phyloP scores from a whole-genome alignment of 176 grass and related monocot genomes.

The Themeda triandra region DNA sequence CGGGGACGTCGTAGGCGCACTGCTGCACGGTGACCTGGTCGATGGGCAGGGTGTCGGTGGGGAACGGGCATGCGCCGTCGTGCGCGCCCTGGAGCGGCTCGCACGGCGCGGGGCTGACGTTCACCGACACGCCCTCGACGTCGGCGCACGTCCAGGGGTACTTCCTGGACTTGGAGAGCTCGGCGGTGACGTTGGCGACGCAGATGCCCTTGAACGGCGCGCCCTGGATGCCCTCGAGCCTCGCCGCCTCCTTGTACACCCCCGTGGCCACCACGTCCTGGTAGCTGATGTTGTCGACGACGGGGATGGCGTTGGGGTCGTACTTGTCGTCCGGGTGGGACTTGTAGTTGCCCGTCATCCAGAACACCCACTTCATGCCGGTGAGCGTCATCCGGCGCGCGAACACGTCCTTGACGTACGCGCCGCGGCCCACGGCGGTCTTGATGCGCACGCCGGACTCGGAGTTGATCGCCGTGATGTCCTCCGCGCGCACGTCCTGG shows the following conservation, averaged over 20 bases:
- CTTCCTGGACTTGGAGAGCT: conserved; percentile 61
- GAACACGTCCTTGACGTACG: conserved; percentile 67
- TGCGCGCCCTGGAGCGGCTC: conserved; percentile 33
- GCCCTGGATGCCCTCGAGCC: conserved; percentile 73
- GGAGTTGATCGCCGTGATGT: conserved; percentile 65
- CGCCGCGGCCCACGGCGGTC: conserved; percentile 67
- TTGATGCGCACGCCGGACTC: conserved; percentile 95
- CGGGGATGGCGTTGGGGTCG: conserved; percentile 69
- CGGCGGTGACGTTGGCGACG: conserved; percentile 69
- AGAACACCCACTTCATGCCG: conserved; percentile 84
- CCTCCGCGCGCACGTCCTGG: conserved; percentile 80
- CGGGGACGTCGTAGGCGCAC: conserved; percentile 47
- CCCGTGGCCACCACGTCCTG: conserved; percentile 76
- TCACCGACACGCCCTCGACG: conserved; percentile 59
- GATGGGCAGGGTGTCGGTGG: conserved; percentile 47
- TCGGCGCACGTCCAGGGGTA: conserved; percentile 66
- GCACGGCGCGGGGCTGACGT: conserved; percentile 64
- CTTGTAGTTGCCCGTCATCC: conserved; percentile 91
- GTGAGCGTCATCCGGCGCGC: conserved; percentile 57
- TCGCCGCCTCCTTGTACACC: conserved; percentile 46
- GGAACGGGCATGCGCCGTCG: conserved; percentile 58
- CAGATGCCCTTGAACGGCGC: conserved; percentile 67
- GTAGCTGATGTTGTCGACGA: conserved; percentile 74
- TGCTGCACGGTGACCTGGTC: conserved; percentile 47
- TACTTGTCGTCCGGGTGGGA: conserved; percentile 75